Evolutionary conservation across 202 grass and related monocot species (phyloP).

Genomic region (Carex sylvatica): DNA sequence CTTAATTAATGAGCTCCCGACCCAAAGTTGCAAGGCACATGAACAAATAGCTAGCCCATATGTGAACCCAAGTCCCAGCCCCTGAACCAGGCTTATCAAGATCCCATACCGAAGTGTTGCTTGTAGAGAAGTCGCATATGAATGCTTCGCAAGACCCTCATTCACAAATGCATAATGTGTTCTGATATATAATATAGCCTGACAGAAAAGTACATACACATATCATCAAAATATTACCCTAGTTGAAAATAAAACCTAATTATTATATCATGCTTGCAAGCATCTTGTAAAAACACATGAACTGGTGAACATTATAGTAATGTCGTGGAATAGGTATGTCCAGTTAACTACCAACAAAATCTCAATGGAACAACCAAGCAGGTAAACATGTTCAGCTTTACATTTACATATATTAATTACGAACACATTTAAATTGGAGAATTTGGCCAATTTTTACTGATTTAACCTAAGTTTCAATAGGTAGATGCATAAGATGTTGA

Average conservation of each 20-base stretch:
- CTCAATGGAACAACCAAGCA: not conserved
- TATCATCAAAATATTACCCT: not conserved
- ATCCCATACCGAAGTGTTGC: slow-evolving; percentile 93
- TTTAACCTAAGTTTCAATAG: not conserved
- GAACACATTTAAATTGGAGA: not conserved
- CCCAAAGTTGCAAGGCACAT: slow-evolving; percentile 98
- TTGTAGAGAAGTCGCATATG: slow-evolving; percentile 98
- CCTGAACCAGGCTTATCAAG: slow-evolving; percentile 93
- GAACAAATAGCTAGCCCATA: slow-evolving; percentile 99
- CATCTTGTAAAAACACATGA: not conserved
- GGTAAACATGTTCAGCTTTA: not conserved
- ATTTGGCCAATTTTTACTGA: slow-evolving; percentile 7
- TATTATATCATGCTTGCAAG: not conserved
- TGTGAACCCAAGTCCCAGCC: slow-evolving; percentile 95
- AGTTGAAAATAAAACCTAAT: not conserved
- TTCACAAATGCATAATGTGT: slow-evolving; percentile 95
- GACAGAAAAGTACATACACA: not conserved
- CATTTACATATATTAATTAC: not conserved
- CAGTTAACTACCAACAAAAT: not conserved
- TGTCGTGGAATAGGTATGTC: not conserved
- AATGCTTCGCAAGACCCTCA: slow-evolving; percentile 93
- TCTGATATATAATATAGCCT: slow-evolving; percentile 88
- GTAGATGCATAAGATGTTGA: not conserved
- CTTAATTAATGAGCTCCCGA: slow-evolving; percentile 67
- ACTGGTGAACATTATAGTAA: not conserved